A percentile compares a stretch with the other conserved stretches of the same genome.
These are phyloP conservation scores for Beauveria medogensis DNA, from an alignment of 2,329 filamentous ascomycete species.

Conservation along the genomic window DNA sequence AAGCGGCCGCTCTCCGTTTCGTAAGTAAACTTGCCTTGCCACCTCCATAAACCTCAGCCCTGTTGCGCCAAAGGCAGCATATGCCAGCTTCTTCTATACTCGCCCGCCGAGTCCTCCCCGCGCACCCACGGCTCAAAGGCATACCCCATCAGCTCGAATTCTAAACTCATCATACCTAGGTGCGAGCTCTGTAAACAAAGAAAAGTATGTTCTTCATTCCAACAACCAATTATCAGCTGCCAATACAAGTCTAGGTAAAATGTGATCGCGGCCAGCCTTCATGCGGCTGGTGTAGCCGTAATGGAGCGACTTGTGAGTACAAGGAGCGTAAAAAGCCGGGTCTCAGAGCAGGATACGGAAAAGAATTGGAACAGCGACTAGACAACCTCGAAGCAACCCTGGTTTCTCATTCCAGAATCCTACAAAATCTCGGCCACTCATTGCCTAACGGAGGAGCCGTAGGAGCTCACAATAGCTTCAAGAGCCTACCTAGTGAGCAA, in stretches of 20 bases:
- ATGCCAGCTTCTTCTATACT: not conserved
- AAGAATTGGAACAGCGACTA: slow-evolving; percentile 64
- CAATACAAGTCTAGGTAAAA: slow-evolving; percentile 46
- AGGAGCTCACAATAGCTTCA: slow-evolving; percentile 28
- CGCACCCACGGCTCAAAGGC: not conserved
- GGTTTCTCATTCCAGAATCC: slow-evolving; percentile 56
- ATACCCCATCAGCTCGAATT: slow-evolving; percentile 16
- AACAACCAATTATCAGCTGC: slow-evolving; percentile 11
- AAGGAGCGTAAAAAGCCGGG: slow-evolving; percentile 63
- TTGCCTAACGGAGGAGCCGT: slow-evolving; percentile 21
- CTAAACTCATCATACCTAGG: slow-evolving; percentile 37
- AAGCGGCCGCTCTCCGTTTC: slow-evolving; percentile 55
- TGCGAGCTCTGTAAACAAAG: slow-evolving; percentile 74
- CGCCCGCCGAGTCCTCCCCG: not conserved
- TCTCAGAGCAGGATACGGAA: slow-evolving; percentile 58
- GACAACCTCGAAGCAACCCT: slow-evolving; percentile 62
- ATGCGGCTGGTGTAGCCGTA: slow-evolving; percentile 60
- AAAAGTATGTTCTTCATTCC: slow-evolving; percentile 47
- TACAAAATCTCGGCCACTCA: slow-evolving; percentile 46
- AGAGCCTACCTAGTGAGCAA: slow-evolving; percentile 47
- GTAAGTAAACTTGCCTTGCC: slow-evolving; percentile 30
- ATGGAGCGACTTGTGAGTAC: slow-evolving; percentile 56
- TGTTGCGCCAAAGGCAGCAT: not conserved
- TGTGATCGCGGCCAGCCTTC: slow-evolving; percentile 69
- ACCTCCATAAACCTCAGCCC: slow-evolving; percentile 1